Evolutionary conservation across 2,329 filamentous ascomycete species (phyloP), one percentile per base, ranked within the genome.

Genomic region (Didymella glomerata): DNA sequence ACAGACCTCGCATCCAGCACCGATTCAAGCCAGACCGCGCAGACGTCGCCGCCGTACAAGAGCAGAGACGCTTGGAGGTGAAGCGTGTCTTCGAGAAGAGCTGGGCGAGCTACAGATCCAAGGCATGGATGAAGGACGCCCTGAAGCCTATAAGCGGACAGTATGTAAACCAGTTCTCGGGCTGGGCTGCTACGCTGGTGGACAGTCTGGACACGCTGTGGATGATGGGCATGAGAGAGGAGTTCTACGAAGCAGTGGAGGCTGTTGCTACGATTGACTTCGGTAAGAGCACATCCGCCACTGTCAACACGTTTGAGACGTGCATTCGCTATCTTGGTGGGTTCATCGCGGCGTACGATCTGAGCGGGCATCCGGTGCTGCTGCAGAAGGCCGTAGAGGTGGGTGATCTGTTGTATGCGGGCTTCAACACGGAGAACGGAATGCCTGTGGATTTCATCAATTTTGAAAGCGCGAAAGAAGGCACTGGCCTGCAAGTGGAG

Each of bases 221-320:
- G 90, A 93, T 96, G 67, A 93, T 94, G 85, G 91, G 86, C 25
- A 71, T 96, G 73, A 85, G 86, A 68, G 83, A 90, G 0, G 91
- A 96, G 68, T 96, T 96, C 69, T 86, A 92, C 58, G 88, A 92
- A 61, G 92, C 92, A 2, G 86, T 91, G 44, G 83, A 85, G 50
- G 87, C 84, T 3, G 86, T 93, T 22, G 83, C 83, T 56, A 77
- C 85, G 6, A 94, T 97, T 57, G 92, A 97, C 76, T 97, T 97
- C 68, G 95, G 91, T 2, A 90, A 85, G 11, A 89, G 86, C 27
- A 77, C 81, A 14, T 82, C 88, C 48, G 74, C 78, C 36, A 86
- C 90, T 47, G 95, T 97, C 45, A 93, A 92, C n/a, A 84, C 96
- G 8, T 97, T 97, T 68, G 93, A 97, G 78, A 96, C 93, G 0